Base-by-base conservation (phyloP, 2,329 filamentous ascomycete species). In the Botrytis porri region DNA sequence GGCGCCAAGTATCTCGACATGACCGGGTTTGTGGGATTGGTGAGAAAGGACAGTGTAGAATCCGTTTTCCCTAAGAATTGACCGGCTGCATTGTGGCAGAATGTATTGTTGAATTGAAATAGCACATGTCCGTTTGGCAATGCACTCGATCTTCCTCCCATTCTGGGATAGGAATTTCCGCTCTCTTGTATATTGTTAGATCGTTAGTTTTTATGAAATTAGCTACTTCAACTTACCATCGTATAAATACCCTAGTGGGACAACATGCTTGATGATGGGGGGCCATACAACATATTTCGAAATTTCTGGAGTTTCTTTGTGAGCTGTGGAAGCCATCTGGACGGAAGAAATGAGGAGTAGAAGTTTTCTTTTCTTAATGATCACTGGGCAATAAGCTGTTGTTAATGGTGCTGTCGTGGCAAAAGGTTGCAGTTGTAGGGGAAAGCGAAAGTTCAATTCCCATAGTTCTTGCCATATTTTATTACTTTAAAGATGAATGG, bases 101-200 rank as follows among this genome's bases (percentile, higher is more conserved):
- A 78, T 5, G 76, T 78, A 43, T 78, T 76, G 29, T 75, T 76
- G 39, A 77, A 77, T 74, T 78, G 77, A 14, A 73, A 72, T n/a
- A 77, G 39, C 20, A 75, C 48, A 18, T 61, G 35, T 54, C 73
- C 74, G 60, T 74, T 73, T 32, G 60, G 59, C 10, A 77, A 37
- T 14, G 65, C 54, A 32, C 73, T 69, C 9, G 77, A 77, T 29
- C 75, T 67, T 25, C 77, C 77, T 60, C 76, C 75, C 60, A 75
- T 74, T 39, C 77, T 75, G 3, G 76, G 74, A 41, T 74, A 75
- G 1, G 45, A 64, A 10, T 76, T 75, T 18, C 74, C 75, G 25
- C 71, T 74, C 39, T 32, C 76, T 76, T 37, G 20, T 9, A 7
- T 32, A 20, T 18, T 63, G 51, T 76, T 60, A 75, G 67, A 32